Evolutionary conservation across 176 grass and related monocot species (phyloP).

Genomic region (Oryza officinalis): DNA sequence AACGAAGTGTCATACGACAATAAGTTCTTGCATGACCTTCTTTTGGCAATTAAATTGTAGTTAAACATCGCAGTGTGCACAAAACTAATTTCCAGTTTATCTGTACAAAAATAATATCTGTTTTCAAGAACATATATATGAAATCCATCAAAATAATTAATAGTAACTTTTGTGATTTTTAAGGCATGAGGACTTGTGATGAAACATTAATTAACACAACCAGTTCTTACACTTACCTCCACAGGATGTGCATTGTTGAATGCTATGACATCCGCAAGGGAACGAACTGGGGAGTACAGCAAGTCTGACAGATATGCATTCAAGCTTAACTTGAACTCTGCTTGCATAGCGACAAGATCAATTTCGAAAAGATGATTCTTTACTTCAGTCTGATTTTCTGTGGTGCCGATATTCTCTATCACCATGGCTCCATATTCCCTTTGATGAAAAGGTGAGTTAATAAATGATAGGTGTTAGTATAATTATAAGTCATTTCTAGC

Average conservation of each 20-base stretch:
- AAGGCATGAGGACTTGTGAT: neutral
- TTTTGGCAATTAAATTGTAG: too few relatives aligned
- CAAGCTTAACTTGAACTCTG: constrained; percentile 64
- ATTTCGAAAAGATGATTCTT: too few relatives aligned
- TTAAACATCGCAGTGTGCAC: too few relatives aligned
- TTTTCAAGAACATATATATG: too few relatives aligned
- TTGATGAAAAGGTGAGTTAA: too few relatives aligned
- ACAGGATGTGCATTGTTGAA: constrained; percentile 45
- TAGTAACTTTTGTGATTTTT: neutral
- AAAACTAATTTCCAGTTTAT: too few relatives aligned
- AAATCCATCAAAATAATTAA: neutral
- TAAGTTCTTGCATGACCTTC: too few relatives aligned
- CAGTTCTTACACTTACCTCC: constrained; percentile 22
- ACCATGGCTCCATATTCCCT: too few relatives aligned
- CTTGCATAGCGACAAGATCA: neutral
- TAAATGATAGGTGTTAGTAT: neutral
- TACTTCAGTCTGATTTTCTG: too few relatives aligned
- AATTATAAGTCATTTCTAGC: neutral
- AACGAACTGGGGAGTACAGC: constrained; percentile 46
- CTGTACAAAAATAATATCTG: too few relatives aligned
- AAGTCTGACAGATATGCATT: constrained; percentile 52
- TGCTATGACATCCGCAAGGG: constrained; percentile 54
- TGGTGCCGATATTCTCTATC: too few relatives aligned
- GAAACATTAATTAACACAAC: neutral
- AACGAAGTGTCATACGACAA: neutral